These are phyloP conservation scores for Russula ochroleuca DNA, from an alignment of 768 basidiomycete species.

Conservation along the genomic window DNA sequence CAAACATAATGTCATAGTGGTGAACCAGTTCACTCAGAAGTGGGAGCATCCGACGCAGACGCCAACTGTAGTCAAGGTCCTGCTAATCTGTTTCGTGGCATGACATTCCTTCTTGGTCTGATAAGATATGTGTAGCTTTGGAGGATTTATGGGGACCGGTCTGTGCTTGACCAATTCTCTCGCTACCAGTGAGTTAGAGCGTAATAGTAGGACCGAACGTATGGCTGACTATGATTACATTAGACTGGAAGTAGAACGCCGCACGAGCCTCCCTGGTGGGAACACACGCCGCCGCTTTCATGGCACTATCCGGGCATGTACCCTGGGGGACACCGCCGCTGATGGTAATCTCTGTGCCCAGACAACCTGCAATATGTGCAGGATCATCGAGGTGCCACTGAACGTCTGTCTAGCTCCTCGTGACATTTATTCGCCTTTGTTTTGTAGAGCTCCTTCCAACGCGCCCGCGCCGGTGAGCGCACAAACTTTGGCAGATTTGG, in stretches of 20 bases:
- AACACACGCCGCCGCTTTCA: conserved; percentile 33
- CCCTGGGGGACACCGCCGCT: conserved; percentile 27
- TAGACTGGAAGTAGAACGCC: conserved; percentile 27
- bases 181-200: conserved; percentile 27
- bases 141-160: conserved; percentile 26
- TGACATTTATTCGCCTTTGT: neutral
- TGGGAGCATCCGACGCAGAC: conserved; percentile 29
- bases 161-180: conserved; percentile 24
- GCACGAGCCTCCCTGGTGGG: conserved; percentile 3
- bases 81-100: neutral
- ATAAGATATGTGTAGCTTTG: conserved; percentile 26
- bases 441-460: conserved; percentile 28
- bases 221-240: neutral
- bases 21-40: conserved; percentile 25
- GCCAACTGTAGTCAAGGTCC: conserved; percentile 25
- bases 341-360: conserved; percentile 23
- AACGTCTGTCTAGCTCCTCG: too few species aligned
- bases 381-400: conserved; percentile 27
- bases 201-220: neutral
- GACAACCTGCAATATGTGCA: conserved; percentile 28
- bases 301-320: conserved; percentile 30
- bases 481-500: conserved; percentile 32
- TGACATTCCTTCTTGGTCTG: neutral
- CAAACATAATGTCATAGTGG: conserved; percentile 19
- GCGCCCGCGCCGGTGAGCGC: conserved; percentile 17